A percentile compares a stretch with the other conserved stretches of the same genome.
Evolutionary conservation across 306 rosid species (phyloP).

Genomic region (Cicer chorassanicum): DNA sequence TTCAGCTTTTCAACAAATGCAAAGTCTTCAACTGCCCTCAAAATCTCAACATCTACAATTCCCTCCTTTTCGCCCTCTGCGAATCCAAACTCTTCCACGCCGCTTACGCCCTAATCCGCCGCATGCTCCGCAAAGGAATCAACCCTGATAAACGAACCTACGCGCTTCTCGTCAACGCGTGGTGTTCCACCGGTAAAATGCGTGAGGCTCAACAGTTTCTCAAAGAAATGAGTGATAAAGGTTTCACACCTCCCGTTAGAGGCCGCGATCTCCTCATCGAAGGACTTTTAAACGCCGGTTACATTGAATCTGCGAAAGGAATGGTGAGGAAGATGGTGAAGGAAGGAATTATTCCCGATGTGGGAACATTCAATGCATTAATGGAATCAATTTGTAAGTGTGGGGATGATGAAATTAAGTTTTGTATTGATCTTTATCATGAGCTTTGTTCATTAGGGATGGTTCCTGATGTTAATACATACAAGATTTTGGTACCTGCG

Average conservation of each 20-base stretch:
- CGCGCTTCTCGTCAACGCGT: constrained; percentile 72
- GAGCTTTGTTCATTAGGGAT: constrained; percentile 67
- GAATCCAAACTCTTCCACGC: constrained; percentile 73
- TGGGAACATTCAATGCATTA: constrained; percentile 70
- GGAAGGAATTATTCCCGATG: constrained; percentile 67
- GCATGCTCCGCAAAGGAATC: constrained; percentile 69
- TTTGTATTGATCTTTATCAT: constrained; percentile 63
- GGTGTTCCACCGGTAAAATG: constrained; percentile 88
- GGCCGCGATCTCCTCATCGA: constrained; percentile 93
- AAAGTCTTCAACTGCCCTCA: constrained; percentile 58
- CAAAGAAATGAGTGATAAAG: constrained; percentile 78
- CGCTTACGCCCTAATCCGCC: constrained; percentile 78
- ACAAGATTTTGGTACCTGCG: constrained; percentile 72
- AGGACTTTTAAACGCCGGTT: constrained; percentile 77
- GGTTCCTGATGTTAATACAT: constrained; percentile 74
- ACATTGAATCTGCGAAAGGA: constrained; percentile 72
- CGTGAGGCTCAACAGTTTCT: constrained; percentile 75
- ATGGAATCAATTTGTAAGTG: constrained; percentile 57
- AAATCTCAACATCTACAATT: constrained; percentile 61
- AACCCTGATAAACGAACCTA: constrained; percentile 71
- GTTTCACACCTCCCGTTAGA: constrained; percentile 80
- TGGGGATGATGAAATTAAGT: constrained; percentile 65
- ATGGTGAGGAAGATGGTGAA: constrained; percentile 79
- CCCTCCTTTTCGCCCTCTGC: constrained; percentile 77
- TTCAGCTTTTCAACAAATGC: constrained; percentile 69